Percentiles rank a stretch among this genome's conserved stretches.
Evolutionary conservation across 306 rosid species (phyloP).

Genomic region (Carpinus fangiana): DNA sequence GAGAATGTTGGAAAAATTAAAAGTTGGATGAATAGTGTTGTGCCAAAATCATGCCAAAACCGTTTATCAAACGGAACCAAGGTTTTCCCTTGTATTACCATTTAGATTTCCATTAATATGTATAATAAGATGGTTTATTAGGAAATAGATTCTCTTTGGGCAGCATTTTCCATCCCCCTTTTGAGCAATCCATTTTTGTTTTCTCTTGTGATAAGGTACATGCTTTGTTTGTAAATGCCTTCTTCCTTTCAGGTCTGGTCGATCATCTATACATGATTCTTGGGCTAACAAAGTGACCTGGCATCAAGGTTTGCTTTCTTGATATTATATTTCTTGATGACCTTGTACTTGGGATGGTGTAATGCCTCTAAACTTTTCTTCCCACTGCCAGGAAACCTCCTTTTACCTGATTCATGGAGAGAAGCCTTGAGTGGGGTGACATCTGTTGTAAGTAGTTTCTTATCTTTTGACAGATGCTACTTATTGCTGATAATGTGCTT

Average conservation of each 20-base stretch:
- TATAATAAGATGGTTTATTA: background rate
- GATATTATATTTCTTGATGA: slow-evolving; percentile 16
- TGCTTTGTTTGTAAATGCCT: slow-evolving; percentile 14
- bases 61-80: no score
- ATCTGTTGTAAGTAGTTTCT: slow-evolving; percentile 69
- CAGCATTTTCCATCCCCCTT: background rate
- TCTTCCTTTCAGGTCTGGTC: slow-evolving; percentile 73
- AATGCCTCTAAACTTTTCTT: slow-evolving; percentile 28
- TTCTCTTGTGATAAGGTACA: slow-evolving; percentile 4
- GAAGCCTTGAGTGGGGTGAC: slow-evolving; percentile 86
- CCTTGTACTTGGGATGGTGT: slow-evolving; percentile 22
- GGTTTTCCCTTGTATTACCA: background rate
- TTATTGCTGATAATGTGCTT: background rate
- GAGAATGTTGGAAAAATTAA: no score
- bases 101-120: no score
- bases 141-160: background rate
- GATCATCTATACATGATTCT: slow-evolving; percentile 70
- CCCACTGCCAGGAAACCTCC: slow-evolving; percentile 73
- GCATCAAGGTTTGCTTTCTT: slow-evolving; percentile 70
- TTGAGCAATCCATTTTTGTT: slow-evolving; percentile 4
- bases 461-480: background rate
- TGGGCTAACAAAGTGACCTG: slow-evolving; percentile 75
- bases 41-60: no score
- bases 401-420: slow-evolving; percentile 72
- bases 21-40: no score